Evolutionary conservation across 345 rosid genomes (phyloP), one percentile per base, ranked within the genome.

Genomic region (Draba incana): DNA sequence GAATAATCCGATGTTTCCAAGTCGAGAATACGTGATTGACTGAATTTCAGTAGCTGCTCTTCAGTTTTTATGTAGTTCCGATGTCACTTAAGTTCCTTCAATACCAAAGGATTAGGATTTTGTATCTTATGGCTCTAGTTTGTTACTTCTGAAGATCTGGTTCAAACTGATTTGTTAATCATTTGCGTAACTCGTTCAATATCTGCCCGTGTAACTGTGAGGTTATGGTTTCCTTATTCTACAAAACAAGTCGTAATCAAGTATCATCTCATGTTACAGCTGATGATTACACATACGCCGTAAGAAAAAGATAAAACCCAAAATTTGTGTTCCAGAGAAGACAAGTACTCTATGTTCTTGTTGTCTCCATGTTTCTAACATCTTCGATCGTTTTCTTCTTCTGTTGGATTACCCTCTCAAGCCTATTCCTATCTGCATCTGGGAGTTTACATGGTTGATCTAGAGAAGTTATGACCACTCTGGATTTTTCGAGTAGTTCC

Each of bases 361-460:
- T 42, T 61, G 39, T 66, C 81, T 75, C 83, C 86, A 78, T 80
- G 49, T 69, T 20, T 49, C 79, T 81, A 43, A 86, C 79, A 47
- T 76, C 79, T 59, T 79, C 77, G 2, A 84, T 79, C 60, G 70
- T 54, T 74, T 69, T 77, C 77, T 78, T 72, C 57, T 82, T 92
- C 70, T 68, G 64, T 37, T 76, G 77, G 12, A 68, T 64, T 80
- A 84, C 83, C 42, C 59, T 74, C 47, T 75, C 62, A 20, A 84
- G 70, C 43, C 74, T 15, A 60, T 75, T 20, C 8, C 48, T 38
- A 31, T 74, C 79, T 24, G 74, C 75, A 28, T 66, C 73, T 64
- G 75, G 79, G 48, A 86, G 84, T 46, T 55, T 73, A 79, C 98
- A 93, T 4, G 98, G 97, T 4, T 83, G 92, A 6, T 84, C 81